Conservation (phyloP, 208 protist genomes). For the Crithidia acanthocephali region DNA sequence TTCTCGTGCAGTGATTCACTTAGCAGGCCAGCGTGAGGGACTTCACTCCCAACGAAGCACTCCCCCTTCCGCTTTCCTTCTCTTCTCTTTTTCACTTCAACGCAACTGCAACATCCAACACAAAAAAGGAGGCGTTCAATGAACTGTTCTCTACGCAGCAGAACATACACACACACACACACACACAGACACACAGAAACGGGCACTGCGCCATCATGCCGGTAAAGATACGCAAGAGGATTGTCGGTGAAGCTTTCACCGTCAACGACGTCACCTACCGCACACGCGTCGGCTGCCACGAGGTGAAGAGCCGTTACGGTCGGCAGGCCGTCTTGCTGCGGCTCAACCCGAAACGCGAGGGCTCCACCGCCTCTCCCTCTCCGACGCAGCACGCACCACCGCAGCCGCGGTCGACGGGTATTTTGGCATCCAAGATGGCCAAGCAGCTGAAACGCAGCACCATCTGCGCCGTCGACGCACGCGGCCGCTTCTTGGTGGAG, state of each 20-base stretch:
- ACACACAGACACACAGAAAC: slow-evolving; percentile 1
- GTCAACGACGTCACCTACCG: slow-evolving; percentile 45
- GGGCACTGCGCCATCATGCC: background rate
- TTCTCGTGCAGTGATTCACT: too few relatives aligned
- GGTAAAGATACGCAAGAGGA: background rate
- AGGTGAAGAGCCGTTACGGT: slow-evolving; percentile 52
- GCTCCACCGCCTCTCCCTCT: background rate
- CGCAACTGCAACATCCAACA: too few relatives aligned
- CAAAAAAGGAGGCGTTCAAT: too few relatives aligned
- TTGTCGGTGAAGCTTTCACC: slow-evolving; percentile 29
- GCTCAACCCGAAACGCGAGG: background rate
- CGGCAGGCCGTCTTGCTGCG: slow-evolving; percentile 41
- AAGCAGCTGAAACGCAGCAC: slow-evolving; percentile 13
- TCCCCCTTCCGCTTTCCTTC: too few relatives aligned
- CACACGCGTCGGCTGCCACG: slow-evolving; percentile 32
- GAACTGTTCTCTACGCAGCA: background rate
- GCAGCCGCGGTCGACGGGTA: background rate
- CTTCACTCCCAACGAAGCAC: too few relatives aligned
- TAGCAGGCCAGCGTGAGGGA: too few relatives aligned
- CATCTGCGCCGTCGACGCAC: slow-evolving; percentile 57
- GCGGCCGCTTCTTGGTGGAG: slow-evolving; percentile 52
- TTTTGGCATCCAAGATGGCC: background rate
- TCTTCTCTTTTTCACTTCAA: too few relatives aligned
- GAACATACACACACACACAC: background rate
- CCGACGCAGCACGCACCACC: background rate